Conservation (phyloP, 345 rosid species). For the Tarenaya hassleriana region DNA sequence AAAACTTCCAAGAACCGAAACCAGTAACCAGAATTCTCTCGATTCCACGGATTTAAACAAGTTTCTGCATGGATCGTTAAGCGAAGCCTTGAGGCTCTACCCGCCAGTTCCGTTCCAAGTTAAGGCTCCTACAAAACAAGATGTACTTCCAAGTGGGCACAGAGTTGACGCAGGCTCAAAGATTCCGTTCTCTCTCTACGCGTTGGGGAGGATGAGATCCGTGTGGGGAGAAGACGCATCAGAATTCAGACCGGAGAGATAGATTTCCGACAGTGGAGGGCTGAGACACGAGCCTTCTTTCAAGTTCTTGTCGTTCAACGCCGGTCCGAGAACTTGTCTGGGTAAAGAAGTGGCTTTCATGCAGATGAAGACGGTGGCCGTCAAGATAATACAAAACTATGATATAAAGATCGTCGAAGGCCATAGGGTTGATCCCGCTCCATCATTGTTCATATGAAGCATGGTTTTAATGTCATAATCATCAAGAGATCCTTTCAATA, state of each 20-base stretch:
- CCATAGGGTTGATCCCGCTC: slow-evolving; percentile 19
- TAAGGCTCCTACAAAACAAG: neutral
- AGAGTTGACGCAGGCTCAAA: neutral
- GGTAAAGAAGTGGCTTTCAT: neutral
- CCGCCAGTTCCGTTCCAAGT: slow-evolving; percentile 12
- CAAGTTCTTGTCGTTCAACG: slow-evolving; percentile 7
- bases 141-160: slow-evolving; percentile 27
- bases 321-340: slow-evolving; percentile 15
- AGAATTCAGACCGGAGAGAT: slow-evolving; percentile 35
- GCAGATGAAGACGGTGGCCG: slow-evolving; percentile 17
- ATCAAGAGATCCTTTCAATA: neutral
- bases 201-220: slow-evolving; percentile 27
- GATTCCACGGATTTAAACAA: slow-evolving; percentile 6
- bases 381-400: slow-evolving; percentile 29
- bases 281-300: slow-evolving; percentile 16
- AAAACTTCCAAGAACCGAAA: no score
- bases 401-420: slow-evolving; percentile 28
- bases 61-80: slow-evolving; percentile 13
- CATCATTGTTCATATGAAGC: slow-evolving; percentile 32
- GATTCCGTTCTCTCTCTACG: neutral
- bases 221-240: slow-evolving; percentile 34
- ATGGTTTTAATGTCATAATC: slow-evolving; percentile 33
- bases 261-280: slow-evolving; percentile 24
- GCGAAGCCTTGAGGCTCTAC: slow-evolving; percentile 22
- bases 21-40: neutral